Evolutionary conservation across 2,329 filamentous ascomycete genomes (phyloP).

Genomic region (Boeremia lycopersici): DNA sequence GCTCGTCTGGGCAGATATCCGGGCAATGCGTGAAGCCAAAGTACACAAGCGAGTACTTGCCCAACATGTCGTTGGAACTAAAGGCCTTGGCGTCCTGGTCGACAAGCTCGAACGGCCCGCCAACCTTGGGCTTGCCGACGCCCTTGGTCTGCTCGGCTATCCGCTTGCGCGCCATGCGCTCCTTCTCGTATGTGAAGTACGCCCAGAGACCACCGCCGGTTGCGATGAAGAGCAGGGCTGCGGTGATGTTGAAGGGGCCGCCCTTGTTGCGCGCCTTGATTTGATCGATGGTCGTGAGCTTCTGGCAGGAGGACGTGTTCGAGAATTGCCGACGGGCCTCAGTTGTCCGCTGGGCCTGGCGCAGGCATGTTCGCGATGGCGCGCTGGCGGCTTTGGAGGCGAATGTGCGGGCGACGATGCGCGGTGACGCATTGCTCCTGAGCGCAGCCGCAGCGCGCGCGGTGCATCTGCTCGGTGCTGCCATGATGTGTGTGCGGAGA

Average conservation of each 20-base stretch:
- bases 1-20: constrained; percentile 97
- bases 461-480: constrained; percentile 33
- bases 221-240: constrained; percentile 81
- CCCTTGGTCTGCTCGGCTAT: constrained; percentile 93
- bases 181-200: constrained; percentile 95
- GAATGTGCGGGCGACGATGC: constrained; percentile 34
- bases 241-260: constrained; percentile 89
- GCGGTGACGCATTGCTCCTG: constrained; percentile 17
- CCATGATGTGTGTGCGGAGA: constrained; percentile 27
- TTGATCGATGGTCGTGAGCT: constrained; percentile 47
- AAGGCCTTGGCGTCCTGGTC: constrained; percentile 83
- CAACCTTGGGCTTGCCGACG: constrained; percentile 89
- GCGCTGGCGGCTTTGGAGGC: constrained; percentile 22
- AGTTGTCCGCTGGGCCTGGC: constrained; percentile 14
- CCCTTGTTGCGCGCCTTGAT: constrained; percentile 43
- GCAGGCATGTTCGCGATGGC: constrained; percentile 23
- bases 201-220: constrained; percentile 78
- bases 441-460: constrained; percentile 26
- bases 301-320: constrained; percentile 32
- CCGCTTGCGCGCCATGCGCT: constrained; percentile 84
- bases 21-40: constrained; percentile 99
- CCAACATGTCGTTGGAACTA: constrained; percentile 80
- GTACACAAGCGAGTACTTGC: constrained; percentile 87
- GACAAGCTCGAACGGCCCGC: constrained; percentile 79
- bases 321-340: constrained; percentile 32